phyloP scores from a whole-genome alignment of 768 basidiomycete genomes.

The Termitomyces sp. region DNA sequence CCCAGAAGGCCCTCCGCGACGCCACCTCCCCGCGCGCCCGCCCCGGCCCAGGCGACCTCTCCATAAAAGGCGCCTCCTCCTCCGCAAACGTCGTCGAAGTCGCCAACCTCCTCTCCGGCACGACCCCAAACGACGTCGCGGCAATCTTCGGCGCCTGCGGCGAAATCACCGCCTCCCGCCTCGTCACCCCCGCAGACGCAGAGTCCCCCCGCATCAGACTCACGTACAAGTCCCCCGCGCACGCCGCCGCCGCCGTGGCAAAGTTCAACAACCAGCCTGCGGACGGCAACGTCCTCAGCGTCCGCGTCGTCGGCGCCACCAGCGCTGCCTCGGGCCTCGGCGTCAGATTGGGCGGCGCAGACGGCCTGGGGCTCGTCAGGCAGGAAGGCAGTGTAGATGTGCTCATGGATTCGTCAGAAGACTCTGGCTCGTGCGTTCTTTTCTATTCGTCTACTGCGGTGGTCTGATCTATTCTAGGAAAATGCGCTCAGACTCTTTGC shows the following conservation, averaged over 20 bases:
- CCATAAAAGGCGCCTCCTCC: conserved; percentile 64
- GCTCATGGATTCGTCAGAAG: conserved; percentile 45
- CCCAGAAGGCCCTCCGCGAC: conserved; percentile 60
- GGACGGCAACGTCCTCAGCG: conserved; percentile 69
- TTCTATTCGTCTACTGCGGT: background rate
- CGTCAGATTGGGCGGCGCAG: conserved; percentile 49
- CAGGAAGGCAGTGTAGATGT: conserved; percentile 53
- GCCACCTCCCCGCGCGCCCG: conserved; percentile 26
- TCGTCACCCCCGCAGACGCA: conserved; percentile 21
- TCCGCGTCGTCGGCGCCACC: conserved; percentile 52
- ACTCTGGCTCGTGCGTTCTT: conserved; percentile 46
- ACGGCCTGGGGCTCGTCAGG: conserved; percentile 47
- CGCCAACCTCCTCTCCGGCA: conserved; percentile 65
- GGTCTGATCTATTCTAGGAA: conserved; percentile 40
- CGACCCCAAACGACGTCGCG: conserved; percentile 77
- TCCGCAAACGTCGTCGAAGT: conserved; percentile 72
- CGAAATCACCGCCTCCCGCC: conserved; percentile 44
- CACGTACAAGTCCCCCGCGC: conserved; percentile 58
- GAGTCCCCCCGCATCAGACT: conserved; percentile 53
- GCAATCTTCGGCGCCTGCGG: conserved; percentile 84
- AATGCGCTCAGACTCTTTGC: conserved; percentile 78
- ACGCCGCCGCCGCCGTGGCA: conserved; percentile 61
- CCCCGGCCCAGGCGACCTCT: conserved; percentile 20
- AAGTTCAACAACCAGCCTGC: conserved; percentile 80
- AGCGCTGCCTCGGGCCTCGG: conserved; percentile 46